Evolutionary conservation across 139 green algal species (phyloP).

Genomic region (Penium margaritaceum): DNA sequence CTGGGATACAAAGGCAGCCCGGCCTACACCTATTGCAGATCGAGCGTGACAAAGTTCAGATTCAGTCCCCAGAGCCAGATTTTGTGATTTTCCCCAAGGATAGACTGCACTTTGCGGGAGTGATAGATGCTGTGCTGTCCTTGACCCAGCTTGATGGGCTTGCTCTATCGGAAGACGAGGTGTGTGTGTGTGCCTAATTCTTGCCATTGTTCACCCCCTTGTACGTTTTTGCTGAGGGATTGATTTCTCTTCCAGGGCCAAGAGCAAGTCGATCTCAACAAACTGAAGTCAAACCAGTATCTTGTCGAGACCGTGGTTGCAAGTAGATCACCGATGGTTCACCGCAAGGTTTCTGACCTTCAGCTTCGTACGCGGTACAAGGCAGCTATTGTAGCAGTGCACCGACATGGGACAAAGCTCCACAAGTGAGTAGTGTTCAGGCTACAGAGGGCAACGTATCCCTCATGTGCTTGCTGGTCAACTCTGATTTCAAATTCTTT

Average conservation of each 20-base stretch:
- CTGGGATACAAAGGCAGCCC: conserved; percentile 34
- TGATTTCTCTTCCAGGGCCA: background rate
- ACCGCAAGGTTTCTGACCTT: conserved; percentile 55
- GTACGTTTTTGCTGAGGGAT: no score
- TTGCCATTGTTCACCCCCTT: no score
- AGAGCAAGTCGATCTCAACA: conserved; percentile 35
- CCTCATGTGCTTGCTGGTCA: no score
- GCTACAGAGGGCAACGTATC: no score
- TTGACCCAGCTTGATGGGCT: conserved; percentile 60
- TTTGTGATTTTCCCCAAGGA: conserved; percentile 54
- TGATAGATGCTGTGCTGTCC: conserved; percentile 49
- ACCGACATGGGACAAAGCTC: conserved; percentile 47
- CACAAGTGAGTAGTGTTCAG: conserved; percentile 34
- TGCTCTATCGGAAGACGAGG: conserved; percentile 44
- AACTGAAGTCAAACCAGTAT: conserved; percentile 10
- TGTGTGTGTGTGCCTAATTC: no score
- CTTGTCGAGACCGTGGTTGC: conserved; percentile 63
- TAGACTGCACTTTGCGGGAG: conserved; percentile 68
- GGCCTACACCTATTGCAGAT: conserved; percentile 56
- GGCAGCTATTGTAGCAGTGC: conserved; percentile 70
- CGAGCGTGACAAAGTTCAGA: conserved; percentile 46
- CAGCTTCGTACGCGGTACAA: conserved; percentile 66
- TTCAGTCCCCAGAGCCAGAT: conserved; percentile 49
- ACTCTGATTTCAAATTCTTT: no score
- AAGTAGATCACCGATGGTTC: conserved; percentile 41